Evolutionary conservation across 1,139 yeast genomes (phyloP).

Genomic region (Scheffersomyces insectosa): DNA sequence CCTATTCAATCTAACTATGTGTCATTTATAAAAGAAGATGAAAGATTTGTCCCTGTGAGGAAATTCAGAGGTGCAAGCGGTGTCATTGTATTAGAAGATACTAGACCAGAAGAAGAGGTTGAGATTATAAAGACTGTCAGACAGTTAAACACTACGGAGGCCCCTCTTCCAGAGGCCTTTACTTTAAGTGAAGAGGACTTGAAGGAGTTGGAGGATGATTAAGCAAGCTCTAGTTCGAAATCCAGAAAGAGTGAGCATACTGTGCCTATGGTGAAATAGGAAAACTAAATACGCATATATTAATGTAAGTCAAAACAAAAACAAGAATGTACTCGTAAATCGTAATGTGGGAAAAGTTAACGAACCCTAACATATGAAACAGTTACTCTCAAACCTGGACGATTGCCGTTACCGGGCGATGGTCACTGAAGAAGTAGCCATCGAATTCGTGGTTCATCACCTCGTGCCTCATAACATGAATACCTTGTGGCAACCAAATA

Average conservation of each 20-base stretch:
- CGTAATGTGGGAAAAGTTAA: too few relatives aligned
- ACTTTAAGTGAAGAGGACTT: conserved; percentile 56
- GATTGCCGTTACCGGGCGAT: conserved; percentile 38
- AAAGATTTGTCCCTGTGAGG: conserved; percentile 81
- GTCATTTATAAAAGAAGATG: conserved; percentile 65
- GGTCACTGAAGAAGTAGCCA: conserved; percentile 40
- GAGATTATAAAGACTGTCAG: conserved; percentile 82
- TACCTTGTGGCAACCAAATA: conserved; percentile 27
- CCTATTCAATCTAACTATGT: conserved; percentile 89
- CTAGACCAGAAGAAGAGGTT: conserved; percentile 62
- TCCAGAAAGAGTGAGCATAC: too few relatives aligned
- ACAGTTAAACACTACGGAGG: conserved; percentile 78
- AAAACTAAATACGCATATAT: too few relatives aligned
- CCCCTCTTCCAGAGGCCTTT: conserved; percentile 91
- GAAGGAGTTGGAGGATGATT: conserved; percentile 30
- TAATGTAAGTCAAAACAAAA: too few relatives aligned
- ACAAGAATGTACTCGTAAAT: too few relatives aligned
- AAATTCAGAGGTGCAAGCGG: conserved; percentile 79
- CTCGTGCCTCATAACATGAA: conserved; percentile 31
- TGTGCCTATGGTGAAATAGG: too few relatives aligned
- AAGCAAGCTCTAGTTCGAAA: neutral
- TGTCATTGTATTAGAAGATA: conserved; percentile 75
- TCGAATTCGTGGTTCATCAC: conserved; percentile 31
- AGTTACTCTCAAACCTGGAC: neutral
- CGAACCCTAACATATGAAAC: too few relatives aligned